Evolutionary conservation across 345 rosid species (phyloP).

Genomic region (Eucalyptus fibrosa): DNA sequence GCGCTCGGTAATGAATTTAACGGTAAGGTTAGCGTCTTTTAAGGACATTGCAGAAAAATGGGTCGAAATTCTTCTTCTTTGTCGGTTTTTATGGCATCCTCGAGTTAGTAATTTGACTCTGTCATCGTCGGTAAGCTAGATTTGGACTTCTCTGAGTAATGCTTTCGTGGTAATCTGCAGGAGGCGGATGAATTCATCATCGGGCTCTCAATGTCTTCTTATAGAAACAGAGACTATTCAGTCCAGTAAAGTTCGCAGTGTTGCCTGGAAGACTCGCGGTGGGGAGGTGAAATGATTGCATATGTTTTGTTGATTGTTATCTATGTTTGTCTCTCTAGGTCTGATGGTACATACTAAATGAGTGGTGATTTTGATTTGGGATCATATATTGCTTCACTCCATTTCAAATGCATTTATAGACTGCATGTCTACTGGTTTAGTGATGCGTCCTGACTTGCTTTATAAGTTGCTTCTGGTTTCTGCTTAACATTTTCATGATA

Average conservation of each 20-base stretch:
- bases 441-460: neutral
- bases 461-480: neutral
- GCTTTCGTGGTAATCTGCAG: slow-evolving; percentile 1
- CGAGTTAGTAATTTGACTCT: too few species aligned
- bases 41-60: slow-evolving; percentile 61
- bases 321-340: neutral
- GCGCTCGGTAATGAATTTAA: neutral
- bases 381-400: neutral
- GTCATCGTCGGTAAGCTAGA: neutral
- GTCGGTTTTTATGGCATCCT: neutral
- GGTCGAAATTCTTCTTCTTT: slow-evolving; percentile 2
- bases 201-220: slow-evolving; percentile 68
- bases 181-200: slow-evolving; percentile 76
- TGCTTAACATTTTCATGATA: neutral
- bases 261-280: slow-evolving; percentile 81
- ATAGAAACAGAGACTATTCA: slow-evolving; percentile 67
- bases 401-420: neutral
- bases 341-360: neutral
- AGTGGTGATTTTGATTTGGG: neutral
- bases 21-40: neutral
- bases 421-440: neutral
- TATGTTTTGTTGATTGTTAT: neutral
- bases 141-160: neutral
- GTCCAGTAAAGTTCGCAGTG: slow-evolving; percentile 64
- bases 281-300: slow-evolving; percentile 22